phyloP scores from a whole-genome alignment of 1,284 basidiomycete genomes.

The Ustilago sp. region DNA sequence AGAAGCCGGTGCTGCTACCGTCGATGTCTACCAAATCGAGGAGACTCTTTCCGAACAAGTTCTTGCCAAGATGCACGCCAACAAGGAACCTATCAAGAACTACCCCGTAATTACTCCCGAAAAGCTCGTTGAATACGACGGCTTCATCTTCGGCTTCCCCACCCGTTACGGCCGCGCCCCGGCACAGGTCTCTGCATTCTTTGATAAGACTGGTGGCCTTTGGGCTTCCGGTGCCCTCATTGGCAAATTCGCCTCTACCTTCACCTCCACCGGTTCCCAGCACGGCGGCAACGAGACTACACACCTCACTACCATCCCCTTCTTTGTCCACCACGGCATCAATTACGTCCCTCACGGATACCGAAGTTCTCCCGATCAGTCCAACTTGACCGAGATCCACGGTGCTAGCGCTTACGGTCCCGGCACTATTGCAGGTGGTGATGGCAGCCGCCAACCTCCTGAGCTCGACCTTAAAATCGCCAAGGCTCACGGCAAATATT shows the following conservation, averaged over 20 bases:
- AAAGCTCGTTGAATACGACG: constrained; percentile 75
- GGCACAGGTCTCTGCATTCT: constrained; percentile 73
- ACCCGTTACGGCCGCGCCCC: constrained; percentile 71
- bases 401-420: constrained; percentile 56
- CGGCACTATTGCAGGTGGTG: constrained; percentile 54
- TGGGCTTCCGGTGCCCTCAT: constrained; percentile 80
- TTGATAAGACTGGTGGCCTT: constrained; percentile 79
- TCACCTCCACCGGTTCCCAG: constrained; percentile 75
- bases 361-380: constrained; percentile 28
- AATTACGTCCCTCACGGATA: constrained; percentile 56
- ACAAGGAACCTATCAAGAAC: constrained; percentile 71
- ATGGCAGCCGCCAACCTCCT: constrained; percentile 50
- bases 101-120: constrained; percentile 80
- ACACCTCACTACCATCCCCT: constrained; percentile 59
- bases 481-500: constrained; percentile 50
- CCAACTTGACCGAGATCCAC: constrained; percentile 38
- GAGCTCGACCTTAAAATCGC: constrained; percentile 48
- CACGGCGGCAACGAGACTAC: constrained; percentile 69
- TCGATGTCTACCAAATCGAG: constrained; percentile 79
- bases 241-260: constrained; percentile 82
- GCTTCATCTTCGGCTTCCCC: constrained; percentile 75
- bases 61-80: constrained; percentile 80
- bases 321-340: constrained; percentile 60
- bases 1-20: constrained; percentile 76
- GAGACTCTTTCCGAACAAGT: constrained; percentile 87